Evolutionary conservation across 352 stramenopile species (phyloP).

Genomic region (Discostella stelligera): DNA sequence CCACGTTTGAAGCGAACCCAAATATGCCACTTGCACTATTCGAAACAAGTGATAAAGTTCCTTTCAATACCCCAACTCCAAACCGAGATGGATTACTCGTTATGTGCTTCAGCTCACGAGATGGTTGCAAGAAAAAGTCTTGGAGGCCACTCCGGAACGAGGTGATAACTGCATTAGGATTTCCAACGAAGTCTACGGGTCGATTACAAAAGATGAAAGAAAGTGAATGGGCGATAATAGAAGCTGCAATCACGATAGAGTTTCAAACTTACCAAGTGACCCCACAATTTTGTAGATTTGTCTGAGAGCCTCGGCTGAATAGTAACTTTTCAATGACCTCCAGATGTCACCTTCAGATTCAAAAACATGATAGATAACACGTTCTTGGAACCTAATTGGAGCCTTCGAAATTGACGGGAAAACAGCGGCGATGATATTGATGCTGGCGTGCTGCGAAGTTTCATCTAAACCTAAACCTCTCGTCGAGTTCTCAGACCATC

Average conservation of each 20-base stretch:
- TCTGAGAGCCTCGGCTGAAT: slow-evolving; percentile 66
- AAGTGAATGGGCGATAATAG: slow-evolving; percentile 1
- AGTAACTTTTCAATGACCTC: slow-evolving; percentile 71
- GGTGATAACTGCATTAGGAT: slow-evolving; percentile 79
- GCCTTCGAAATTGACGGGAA: slow-evolving; percentile 80
- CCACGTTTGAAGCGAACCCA: slow-evolving; percentile 74
- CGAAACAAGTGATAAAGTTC: slow-evolving; percentile 80
- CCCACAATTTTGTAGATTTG: slow-evolving; percentile 84
- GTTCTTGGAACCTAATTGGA: slow-evolving; percentile 72
- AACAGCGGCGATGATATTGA: slow-evolving; percentile 71
- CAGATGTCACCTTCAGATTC: slow-evolving; percentile 74
- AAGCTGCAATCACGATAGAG: not conserved
- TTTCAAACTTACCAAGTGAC: slow-evolving; percentile 56
- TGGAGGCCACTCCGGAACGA: slow-evolving; percentile 77
- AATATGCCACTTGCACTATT: slow-evolving; percentile 81
- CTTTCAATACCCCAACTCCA: slow-evolving; percentile 79
- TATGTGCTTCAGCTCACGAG: slow-evolving; percentile 71
- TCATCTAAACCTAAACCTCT: slow-evolving; percentile 31
- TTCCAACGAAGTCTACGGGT: slow-evolving; percentile 78
- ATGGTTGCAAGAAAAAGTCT: slow-evolving; percentile 79
- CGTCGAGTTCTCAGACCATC: slow-evolving; percentile 53
- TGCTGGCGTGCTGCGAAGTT: slow-evolving; percentile 32
- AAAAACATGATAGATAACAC: slow-evolving; percentile 76
- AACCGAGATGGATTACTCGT: slow-evolving; percentile 75
- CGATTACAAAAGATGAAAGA: slow-evolving; percentile 1